phyloP scores from a whole-genome alignment of 1,139 yeast species.

The Geotrichum restrictum region DNA sequence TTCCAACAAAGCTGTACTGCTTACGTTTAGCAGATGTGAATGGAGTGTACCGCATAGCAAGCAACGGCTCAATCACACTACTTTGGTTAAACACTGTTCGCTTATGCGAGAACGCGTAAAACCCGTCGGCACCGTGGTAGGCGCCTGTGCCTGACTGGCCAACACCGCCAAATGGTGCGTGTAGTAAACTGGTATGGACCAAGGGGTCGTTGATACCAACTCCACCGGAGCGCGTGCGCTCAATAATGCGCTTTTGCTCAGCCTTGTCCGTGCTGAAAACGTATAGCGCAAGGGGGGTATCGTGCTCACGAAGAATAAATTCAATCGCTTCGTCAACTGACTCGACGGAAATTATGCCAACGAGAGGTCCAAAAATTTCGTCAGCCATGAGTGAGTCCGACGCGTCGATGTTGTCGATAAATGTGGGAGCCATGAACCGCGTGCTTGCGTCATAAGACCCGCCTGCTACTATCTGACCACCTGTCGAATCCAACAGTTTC shows the following conservation, averaged over 20 bases:
- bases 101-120: constrained; percentile 70
- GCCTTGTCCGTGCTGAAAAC: constrained; percentile 56
- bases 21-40: constrained; percentile 9
- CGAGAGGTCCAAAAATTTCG: constrained; percentile 82
- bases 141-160: constrained; percentile 67
- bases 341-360: constrained; percentile 64
- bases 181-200: constrained; percentile 65
- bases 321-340: constrained; percentile 51
- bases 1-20: constrained; percentile 2
- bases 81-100: constrained; percentile 62
- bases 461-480: constrained; percentile 57
- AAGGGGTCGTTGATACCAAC: constrained; percentile 69
- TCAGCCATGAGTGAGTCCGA: constrained; percentile 68
- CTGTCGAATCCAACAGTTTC: constrained; percentile 47
- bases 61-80: constrained; percentile 10
- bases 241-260: constrained; percentile 52
- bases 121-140: constrained; percentile 76
- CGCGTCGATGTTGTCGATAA: constrained; percentile 58
- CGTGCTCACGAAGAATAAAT: constrained; percentile 52
- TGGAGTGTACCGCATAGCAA: constrained; percentile 18
- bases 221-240: constrained; percentile 68
- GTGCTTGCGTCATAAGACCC: constrained; percentile 46
- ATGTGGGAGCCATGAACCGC: constrained; percentile 68
- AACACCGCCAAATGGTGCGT: constrained; percentile 89
- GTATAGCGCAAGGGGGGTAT: constrained; percentile 86